Base-by-base conservation (phyloP, 2,329 filamentous ascomycete species). In the Reticulascus tulasneorum region DNA sequence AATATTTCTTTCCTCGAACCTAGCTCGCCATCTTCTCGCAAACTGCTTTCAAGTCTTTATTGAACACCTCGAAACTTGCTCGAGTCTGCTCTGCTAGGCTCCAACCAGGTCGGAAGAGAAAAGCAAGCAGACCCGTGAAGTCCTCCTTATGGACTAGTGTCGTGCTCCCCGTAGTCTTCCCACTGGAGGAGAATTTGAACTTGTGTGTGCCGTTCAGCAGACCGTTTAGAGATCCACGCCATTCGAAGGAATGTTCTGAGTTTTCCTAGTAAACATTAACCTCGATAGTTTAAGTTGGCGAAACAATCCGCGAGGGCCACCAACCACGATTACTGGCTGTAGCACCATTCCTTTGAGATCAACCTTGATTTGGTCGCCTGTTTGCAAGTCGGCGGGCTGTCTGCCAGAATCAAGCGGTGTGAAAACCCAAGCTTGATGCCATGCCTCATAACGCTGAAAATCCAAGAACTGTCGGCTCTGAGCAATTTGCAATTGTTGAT, bases 281-380 rank as follows among this genome's bases (percentile, higher is more conserved):
- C n/a, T n/a, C n/a, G n/a, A n/a, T n/a, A n/a, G n/a, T n/a, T n/a
- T n/a, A n/a, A n/a, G n/a, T n/a, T n/a, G n/a, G n/a, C n/a, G n/a
- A n/a, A n/a, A n/a, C n/a, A 11, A 19, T 7, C 19, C 12, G 15
- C 8, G 7, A 22, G 7, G 5, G 11, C 12, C 2, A n/a, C 25
- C 19, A 11, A 29, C 33, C 25, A 18, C 19, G 25, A 35, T 29
- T 4, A 35, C 25, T 9, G 33, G 33, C 10, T 21, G 27, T 8
- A 35, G 29, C 7, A 16, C 9, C 33, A 35, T 35, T 4, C 19
- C 24, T 9, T 10, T 20, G 19, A 35, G 27, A 16, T 11, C 9
- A 6, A 29, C 33, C 33, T 29, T n/a, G 33, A 35, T 35, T n/a
- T 23, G 18, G 24, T 35, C 33, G n/a, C 33, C 33, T 13, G 27